Evolutionary conservation across 345 rosid species (phyloP), one percentile per base, ranked within the genome.

Genomic region (Euphorbia peplus): DNA sequence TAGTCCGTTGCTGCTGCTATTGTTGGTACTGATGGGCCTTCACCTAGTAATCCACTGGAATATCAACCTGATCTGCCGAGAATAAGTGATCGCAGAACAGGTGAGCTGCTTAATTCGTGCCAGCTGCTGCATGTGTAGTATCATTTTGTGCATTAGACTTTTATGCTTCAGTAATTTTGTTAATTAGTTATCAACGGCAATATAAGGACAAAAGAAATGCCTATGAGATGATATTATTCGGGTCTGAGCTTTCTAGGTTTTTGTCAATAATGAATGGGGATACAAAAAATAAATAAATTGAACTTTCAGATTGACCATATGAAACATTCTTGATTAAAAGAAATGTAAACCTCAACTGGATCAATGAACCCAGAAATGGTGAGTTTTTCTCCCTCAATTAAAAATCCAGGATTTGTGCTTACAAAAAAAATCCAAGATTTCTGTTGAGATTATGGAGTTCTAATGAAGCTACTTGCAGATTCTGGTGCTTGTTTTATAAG

Each of bases 41-140:
- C 72, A 22, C 56, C 57, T 67, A 46, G 47, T 70, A 82, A 72
- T 66, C 60, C 67, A 62, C 64, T 48, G 18, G 76, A 76, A 67
- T 75, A 55, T 76, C 78, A 65, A 60, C 90, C 90, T 56, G 73
- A 78, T 79, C 85, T 88, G 63, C 87, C 85, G 5, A 78, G 83
- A 67, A 88, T 80, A 53, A 81, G 83, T 64, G 84, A 87, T 70
- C 82, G 84, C 69, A 80, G 80, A 70, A 81, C 84, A 70, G 99
- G 99, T 95, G 73, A 70, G 76, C 78, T 62, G 10, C 52, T 69
- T 37, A 1, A 52, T 16, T 32, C 55, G 59, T 25, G 58, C 48
- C 12, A 60, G n/a, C 29, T 53, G 77, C 53, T 54, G 56, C 64
- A 67, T 56, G 39, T 14, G 46, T 21, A 37, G 18, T 47, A 21